Base-by-base conservation (phyloP, 2,329 filamentous ascomycete genomes). In the Pseudopithomyces maydicus region DNA sequence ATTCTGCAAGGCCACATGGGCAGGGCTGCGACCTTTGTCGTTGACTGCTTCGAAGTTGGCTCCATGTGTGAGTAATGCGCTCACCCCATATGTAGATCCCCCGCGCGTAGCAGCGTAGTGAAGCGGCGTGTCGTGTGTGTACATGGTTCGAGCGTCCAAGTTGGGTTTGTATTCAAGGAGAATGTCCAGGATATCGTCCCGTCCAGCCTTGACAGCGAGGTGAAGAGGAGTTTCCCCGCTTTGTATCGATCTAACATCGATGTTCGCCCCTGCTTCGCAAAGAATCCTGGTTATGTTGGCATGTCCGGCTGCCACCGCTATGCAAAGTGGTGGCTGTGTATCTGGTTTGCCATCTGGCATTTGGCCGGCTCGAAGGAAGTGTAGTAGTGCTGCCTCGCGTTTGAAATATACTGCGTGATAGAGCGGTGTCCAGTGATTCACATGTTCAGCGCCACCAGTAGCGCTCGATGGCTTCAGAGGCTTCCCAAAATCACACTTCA, bases 181-280 rank as follows among this genome's bases (percentile, higher is more conserved):
- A 7, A 68, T 32, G 19, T 72, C 66, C 29, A 71, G 58, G 1
- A 74, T 59, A 17, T 73, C 67, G 29, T 54, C 58, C 7, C 61
- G 63, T 17, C 61, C 66, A 46, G 57, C 55, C 52, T 66, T 72
- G 57, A 72, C 63, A 1, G 72, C 71, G 3, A 74, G 53, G 48
- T 75, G 71, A 6, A 75, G 41, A 15, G 72, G 62, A 17, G 68
- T 73, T 52, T 75, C 72, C 32, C 69, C 69, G 32, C 56, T 56
- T 6, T 55, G 45, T 11, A 59, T 64, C 15, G 58, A 68, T 4
- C 50, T 38, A 8, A 63, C 58, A n/a, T 72, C 62, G 46, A 69
- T 44, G 32, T 67, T 50, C 20, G 72, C 71, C 19, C 70, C 69
- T 15, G 68, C 67, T 35, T 71, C 61, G 17, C 71, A 62, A 1